These are phyloP conservation scores for Bryopsis sp. DNA, from an alignment of 139 green algal genomes.

Conservation along the genomic window DNA sequence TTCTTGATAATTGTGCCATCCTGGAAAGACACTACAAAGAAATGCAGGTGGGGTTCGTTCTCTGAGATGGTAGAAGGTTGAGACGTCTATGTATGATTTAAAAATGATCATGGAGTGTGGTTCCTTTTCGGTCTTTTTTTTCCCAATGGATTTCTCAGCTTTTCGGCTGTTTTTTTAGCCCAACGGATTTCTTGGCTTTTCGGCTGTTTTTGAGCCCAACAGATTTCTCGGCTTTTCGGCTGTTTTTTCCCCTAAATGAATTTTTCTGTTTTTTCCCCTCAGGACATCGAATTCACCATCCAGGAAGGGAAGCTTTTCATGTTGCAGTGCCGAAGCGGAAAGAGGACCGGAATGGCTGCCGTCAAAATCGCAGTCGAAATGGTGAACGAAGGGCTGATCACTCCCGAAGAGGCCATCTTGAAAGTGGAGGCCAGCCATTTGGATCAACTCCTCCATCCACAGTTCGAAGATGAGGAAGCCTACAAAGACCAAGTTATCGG, in stretches of 20 bases:
- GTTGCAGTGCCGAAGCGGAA: constrained; percentile 74
- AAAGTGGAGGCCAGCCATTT: constrained; percentile 77
- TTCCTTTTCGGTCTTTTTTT: no score
- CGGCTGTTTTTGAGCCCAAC: background rate
- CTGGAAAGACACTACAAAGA: constrained; percentile 79
- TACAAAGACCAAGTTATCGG: constrained; percentile 28
- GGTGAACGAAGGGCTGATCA: constrained; percentile 42
- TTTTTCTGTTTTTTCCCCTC: background rate
- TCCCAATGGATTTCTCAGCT: no score
- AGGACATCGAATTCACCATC: constrained; percentile 89
- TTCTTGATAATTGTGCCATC: constrained; percentile 49
- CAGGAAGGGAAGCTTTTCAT: constrained; percentile 79
- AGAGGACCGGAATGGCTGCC: constrained; percentile 68
- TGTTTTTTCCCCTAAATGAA: background rate
- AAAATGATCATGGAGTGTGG: no score
- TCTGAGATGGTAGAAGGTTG: background rate
- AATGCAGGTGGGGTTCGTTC: constrained; percentile 48
- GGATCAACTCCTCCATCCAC: constrained; percentile 81
- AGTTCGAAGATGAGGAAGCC: constrained; percentile 52
- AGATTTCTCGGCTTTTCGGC: background rate
- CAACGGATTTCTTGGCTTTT: background rate
- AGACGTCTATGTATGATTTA: no score
- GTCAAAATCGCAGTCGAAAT: constrained; percentile 71
- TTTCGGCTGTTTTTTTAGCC: background rate
- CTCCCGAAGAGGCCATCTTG: constrained; percentile 39